Conservation (phyloP, 768 basidiomycete genomes). For the Auriculariales sp. region DNA sequence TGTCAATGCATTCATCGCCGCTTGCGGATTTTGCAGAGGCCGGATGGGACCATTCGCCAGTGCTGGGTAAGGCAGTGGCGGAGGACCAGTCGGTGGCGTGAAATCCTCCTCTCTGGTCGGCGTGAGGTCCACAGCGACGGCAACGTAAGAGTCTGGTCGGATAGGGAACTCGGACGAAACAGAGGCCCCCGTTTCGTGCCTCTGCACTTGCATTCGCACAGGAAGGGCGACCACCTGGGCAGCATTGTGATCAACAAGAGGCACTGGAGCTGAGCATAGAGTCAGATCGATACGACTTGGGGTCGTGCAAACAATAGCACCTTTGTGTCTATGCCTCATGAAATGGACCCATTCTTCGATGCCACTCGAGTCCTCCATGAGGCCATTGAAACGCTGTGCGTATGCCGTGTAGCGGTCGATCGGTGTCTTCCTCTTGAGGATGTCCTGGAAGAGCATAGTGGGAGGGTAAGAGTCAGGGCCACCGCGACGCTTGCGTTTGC, state of each 20-base stretch:
- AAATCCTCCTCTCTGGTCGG: constrained; percentile 29
- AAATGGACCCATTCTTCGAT: constrained; percentile 60
- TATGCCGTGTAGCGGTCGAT: constrained; percentile 61
- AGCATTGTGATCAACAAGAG: no score
- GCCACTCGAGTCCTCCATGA: constrained; percentile 62
- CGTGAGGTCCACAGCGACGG: constrained; percentile 69
- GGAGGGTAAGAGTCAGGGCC: constrained; percentile 2
- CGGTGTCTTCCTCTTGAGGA: constrained; percentile 36
- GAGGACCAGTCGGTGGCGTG: constrained; percentile 37
- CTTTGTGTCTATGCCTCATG: constrained; percentile 28
- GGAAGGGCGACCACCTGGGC: neutral
- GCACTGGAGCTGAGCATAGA: no score
- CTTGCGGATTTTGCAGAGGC: constrained; percentile 18
- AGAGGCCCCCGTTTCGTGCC: constrained; percentile 58
- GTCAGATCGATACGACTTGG: neutral
- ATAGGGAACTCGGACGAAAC: constrained; percentile 68
- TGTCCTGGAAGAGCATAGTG: constrained; percentile 58
- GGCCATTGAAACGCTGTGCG: constrained; percentile 70
- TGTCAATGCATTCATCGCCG: constrained; percentile 13
- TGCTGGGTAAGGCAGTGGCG: constrained; percentile 60
- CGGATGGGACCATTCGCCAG: constrained; percentile 33
- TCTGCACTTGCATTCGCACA: constrained; percentile 26
- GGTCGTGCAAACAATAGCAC: constrained; percentile 22
- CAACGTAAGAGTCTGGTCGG: constrained; percentile 58
- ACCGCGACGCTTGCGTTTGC: constrained; percentile 1